phyloP scores from a whole-genome alignment of 257 asterid genomes.

The Nicotiana noctiflora region DNA sequence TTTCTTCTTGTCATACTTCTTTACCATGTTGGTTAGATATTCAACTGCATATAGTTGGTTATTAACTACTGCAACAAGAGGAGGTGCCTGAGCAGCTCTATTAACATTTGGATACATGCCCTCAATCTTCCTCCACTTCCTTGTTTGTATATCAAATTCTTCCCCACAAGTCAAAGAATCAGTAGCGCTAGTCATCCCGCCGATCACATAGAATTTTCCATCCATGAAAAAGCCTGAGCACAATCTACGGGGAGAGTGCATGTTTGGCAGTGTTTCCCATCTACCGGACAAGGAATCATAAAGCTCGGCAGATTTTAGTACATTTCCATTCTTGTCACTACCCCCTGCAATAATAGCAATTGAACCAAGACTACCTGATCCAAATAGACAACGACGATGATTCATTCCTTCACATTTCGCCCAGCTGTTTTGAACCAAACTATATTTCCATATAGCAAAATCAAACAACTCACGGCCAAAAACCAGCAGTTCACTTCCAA shows the following conservation, averaged over 20 bases:
- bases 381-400: constrained; percentile 75
- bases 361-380: constrained; percentile 64
- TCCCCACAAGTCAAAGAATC: constrained; percentile 77
- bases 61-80: constrained; percentile 81
- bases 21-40: constrained; percentile 74
- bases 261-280: constrained; percentile 79
- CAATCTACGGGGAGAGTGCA: constrained; percentile 71
- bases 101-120: constrained; percentile 76
- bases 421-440: constrained; percentile 45
- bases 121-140: constrained; percentile 72
- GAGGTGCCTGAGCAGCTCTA: constrained; percentile 88
- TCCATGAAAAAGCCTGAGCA: constrained; percentile 91
- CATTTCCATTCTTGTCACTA: constrained; percentile 60
- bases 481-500: constrained; percentile 72
- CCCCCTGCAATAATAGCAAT: constrained; percentile 78
- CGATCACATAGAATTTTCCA: constrained; percentile 67
- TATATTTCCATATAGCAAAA: constrained; percentile 83
- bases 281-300: constrained; percentile 56
- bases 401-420: constrained; percentile 65
- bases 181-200: constrained; percentile 72
- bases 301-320: constrained; percentile 71
- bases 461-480: constrained; percentile 77
- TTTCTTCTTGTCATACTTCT: constrained; percentile 48
- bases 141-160: constrained; percentile 61
- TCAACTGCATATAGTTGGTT: constrained; percentile 72